These are phyloP conservation scores for carrot (Daucus carota) DNA, from an alignment of 129 eudicot genomes.

Conservation along the genomic window DH1_v3.0 NC_030385.2:5670501-5671000, in stretches of 20 bases:
- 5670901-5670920: neutral
- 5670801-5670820: neutral
- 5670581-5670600: slow-evolving; percentile 25
- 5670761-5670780: slow-evolving; percentile 50
- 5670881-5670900: neutral
- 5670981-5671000: neutral
- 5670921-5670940: no score
- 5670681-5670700: slow-evolving; percentile 53
- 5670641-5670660: slow-evolving; percentile 55
- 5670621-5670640: slow-evolving; percentile 44
- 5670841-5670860: slow-evolving; percentile 6
- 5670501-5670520: slow-evolving; percentile 27
- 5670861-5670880: neutral
- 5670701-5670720: slow-evolving; percentile 42
- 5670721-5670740: slow-evolving; percentile 48
- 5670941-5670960: no score
- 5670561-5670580: slow-evolving; percentile 33
- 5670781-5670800: slow-evolving; percentile 75
- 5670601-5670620: slow-evolving; percentile 37
- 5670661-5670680: slow-evolving; percentile 50
- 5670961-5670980: no score
- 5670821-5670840: neutral
- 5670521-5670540: slow-evolving; percentile 23
- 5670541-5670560: slow-evolving; percentile 17
- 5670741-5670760: slow-evolving; percentile 62